A percentile compares a stretch with the other conserved stretches of the same genome.
Conservation (phyloP, 1,284 basidiomycete species). For the Sphagnurus paluster region DNA sequence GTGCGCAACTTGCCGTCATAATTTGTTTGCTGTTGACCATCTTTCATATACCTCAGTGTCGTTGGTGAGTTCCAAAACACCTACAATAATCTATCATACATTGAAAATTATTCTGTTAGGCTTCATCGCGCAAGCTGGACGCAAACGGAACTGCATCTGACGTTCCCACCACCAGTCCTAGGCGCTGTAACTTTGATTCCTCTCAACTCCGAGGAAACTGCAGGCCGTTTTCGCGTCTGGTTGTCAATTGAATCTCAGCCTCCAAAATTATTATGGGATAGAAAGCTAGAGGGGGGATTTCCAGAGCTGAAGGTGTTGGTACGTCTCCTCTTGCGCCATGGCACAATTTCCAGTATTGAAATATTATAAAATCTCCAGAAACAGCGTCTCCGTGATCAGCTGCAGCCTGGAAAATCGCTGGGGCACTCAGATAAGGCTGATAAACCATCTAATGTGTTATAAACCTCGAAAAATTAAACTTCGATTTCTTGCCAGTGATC, state of each 20-base stretch:
- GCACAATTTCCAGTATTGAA: background rate
- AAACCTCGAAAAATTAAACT: background rate
- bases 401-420: constrained; percentile 77
- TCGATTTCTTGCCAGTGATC: background rate
- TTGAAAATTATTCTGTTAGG: constrained; percentile 42
- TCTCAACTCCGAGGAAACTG: constrained; percentile 77
- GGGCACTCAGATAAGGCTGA: constrained; percentile 85
- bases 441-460: too few relatives aligned
- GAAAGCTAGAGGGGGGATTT: constrained; percentile 87
- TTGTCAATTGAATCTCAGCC: constrained; percentile 45
- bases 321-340: background rate
- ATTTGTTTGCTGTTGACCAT: constrained; percentile 8
- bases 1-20: constrained; percentile 15
- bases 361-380: constrained; percentile 52
- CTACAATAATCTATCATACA: background rate
- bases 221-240: constrained; percentile 89
- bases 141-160: constrained; percentile 86
- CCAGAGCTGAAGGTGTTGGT: constrained; percentile 87
- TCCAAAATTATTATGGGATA: constrained; percentile 67
- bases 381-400: constrained; percentile 79
- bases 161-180: constrained; percentile 78
- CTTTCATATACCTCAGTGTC: constrained; percentile 50
- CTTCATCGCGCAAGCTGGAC: constrained; percentile 86
- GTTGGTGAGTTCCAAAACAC: constrained; percentile 49
- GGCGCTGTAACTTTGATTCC: constrained; percentile 72